Percentiles rank a stretch among this genome's conserved stretches.
phyloP scores from a whole-genome alignment of 352 stramenopile genomes.

The Phytopythium boreale region DNA sequence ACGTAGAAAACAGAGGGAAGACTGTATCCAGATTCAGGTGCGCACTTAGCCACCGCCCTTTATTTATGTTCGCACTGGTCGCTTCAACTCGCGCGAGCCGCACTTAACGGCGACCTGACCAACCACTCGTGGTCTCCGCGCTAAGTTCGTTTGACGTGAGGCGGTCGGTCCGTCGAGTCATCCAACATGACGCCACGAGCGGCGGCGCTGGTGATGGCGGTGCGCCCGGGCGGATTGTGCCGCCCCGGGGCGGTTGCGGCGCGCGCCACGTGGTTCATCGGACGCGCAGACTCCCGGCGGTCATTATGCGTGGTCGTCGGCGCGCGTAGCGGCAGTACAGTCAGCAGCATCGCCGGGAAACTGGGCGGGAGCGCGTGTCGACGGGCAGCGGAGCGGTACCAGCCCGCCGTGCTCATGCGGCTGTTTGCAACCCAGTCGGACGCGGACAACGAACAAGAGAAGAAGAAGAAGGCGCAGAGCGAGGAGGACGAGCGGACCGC shows the following conservation, averaged over 20 bases:
- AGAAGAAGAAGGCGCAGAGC: conserved; percentile 5
- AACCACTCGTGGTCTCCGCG: neutral
- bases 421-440: neutral
- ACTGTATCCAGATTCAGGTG: neutral
- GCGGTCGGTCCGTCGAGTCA: neutral
- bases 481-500: conserved; percentile 28
- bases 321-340: neutral
- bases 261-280: neutral
- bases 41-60: neutral
- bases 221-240: neutral
- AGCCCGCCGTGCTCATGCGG: neutral
- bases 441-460: neutral
- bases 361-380: neutral
- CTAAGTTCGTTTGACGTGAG: conserved; percentile 5
- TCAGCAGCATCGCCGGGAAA: neutral
- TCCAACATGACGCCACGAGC: neutral
- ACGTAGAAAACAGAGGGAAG: too few species aligned
- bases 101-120: neutral
- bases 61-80: neutral
- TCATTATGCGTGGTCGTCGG: neutral
- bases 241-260: neutral
- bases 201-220: neutral
- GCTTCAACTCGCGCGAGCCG: neutral
- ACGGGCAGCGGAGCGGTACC: neutral
- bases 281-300: neutral